phyloP scores from a whole-genome alignment of 306 rosid genomes.

The Cucurbita moschata region DNA sequence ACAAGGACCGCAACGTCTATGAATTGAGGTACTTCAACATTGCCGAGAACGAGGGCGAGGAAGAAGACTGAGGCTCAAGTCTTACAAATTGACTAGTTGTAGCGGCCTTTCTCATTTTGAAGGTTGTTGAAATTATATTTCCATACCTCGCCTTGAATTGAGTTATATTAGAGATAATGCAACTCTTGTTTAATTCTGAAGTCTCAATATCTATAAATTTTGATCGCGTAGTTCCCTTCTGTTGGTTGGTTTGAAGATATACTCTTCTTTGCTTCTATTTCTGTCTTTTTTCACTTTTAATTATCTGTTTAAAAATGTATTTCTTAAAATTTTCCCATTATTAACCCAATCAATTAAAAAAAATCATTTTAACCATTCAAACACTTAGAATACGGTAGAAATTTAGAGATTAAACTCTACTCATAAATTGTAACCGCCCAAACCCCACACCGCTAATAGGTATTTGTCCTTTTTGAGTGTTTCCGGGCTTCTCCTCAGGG shows the following conservation, averaged over 20 bases:
- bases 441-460: no score
- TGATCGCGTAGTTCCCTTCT: neutral
- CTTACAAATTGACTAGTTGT: neutral
- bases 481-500: no score
- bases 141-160: neutral
- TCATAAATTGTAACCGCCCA: no score
- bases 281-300: no score
- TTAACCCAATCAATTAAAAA: no score
- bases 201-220: neutral
- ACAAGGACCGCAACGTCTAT: conserved; percentile 72
- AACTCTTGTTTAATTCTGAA: neutral
- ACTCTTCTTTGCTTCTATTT: no score
- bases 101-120: neutral
- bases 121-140: neutral
- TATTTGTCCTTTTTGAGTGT: no score
- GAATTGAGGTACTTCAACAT: conserved; percentile 93
- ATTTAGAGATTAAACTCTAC: no score
- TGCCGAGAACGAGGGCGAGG: conserved; percentile 91
- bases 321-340: no score
- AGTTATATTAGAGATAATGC: neutral
- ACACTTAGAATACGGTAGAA: no score
- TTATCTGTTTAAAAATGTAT: no score
- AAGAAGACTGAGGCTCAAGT: conserved; percentile 42
- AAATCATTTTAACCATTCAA: no score
- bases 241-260: neutral